Evolutionary conservation across 805 yeast species (phyloP), one percentile per base, ranked within the genome.

Genomic region (Lachancea thermotolerans): DNA sequence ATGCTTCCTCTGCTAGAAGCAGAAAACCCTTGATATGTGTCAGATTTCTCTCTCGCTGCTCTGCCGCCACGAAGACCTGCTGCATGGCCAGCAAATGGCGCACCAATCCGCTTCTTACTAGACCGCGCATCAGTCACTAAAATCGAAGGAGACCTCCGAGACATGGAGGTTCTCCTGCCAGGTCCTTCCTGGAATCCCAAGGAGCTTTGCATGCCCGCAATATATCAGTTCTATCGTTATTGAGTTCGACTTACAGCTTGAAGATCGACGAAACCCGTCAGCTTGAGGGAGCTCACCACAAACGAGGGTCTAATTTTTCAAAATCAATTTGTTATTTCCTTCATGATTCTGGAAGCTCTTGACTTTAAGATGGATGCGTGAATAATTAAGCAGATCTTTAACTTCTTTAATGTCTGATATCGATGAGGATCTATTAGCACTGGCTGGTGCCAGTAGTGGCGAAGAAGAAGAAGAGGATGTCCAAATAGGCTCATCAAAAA

Each of bases 371-470:
- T n/a, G n/a, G n/a, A n/a, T n/a, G 25, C 25, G 25, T 4, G 25
- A 7, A 4, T 21, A 21, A 8, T 14, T 5, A 14, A 31, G 34
- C 34, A 31, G 6, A 3, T 31, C 34, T 31, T 8, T 31, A 8
- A 31, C 8, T 8, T 31, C 34, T 8, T 31, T 5, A 12, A 85
- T 85, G 95, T 82, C 90, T 49, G 95, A 80, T 62, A 78, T 88
- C 60, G 97, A 90, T 63, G 98, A 91, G 64, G 99, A 93, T 76
- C 77, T 93, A 69, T 77, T 91, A 61, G 98, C 96, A 16, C 77
- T 93, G 57, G 99, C 99, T 42, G 98, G 95, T 49, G 81, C 75
- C 21, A 83, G 74, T 42, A 80, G 77, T 30, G 81, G 59, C 12
- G 66, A 58, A 39, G 65, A 60, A 33, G 72, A 66, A 38, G 68